Base-by-base conservation (phyloP, 1,139 yeast species). In the Scheffersomyces lignicola region DNA sequence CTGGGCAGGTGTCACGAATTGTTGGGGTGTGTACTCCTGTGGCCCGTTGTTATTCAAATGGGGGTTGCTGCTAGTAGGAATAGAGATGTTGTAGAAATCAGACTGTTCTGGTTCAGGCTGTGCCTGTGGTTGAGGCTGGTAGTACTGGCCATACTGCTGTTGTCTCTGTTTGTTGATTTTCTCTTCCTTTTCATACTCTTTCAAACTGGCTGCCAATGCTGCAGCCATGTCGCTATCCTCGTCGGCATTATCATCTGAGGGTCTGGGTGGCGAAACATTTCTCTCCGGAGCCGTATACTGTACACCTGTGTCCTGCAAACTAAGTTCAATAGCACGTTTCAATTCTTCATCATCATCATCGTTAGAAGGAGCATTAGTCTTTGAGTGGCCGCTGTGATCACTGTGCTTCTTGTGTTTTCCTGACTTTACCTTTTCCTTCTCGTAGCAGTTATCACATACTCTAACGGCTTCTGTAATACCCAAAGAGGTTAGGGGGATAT, bases 191-290 rank as follows among this genome's bases (percentile, higher is more conserved):
- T 83, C 77, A 56, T 83, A 73, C 41, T 88, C 96, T 39, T 74
- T 71, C 44, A 92, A 69, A 59, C 96, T 86, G 1, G 96, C 97
- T n/a, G 86, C 96, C 41, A 92, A 89, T 0, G 97, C 98, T 1
- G 94, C 95, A 54, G 81, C 85, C 80, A 92, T 75, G 29, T 88
- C 96, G 23, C 83, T 94, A 47, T 92, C 97, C 20, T 85, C 87
- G 7, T 83, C 94, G 2, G 80, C 86, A 3, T 58, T 73, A 6
- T 39, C 41, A 2, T 36, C 42, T 11, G 47, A 44, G n/a, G 46
- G 36, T 16, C 38, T 41, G 11, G 47, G 36, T 3, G n/a, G 10
- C 8, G 28, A 5, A 6, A 4, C n/a, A 15, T 4, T 6, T 3
- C 39, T 32, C 2, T 54, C 40, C 3, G 51, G 48, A 8, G 44